Conservation (phyloP, 345 rosid genomes). For the Eucalyptus sp. region DNA sequence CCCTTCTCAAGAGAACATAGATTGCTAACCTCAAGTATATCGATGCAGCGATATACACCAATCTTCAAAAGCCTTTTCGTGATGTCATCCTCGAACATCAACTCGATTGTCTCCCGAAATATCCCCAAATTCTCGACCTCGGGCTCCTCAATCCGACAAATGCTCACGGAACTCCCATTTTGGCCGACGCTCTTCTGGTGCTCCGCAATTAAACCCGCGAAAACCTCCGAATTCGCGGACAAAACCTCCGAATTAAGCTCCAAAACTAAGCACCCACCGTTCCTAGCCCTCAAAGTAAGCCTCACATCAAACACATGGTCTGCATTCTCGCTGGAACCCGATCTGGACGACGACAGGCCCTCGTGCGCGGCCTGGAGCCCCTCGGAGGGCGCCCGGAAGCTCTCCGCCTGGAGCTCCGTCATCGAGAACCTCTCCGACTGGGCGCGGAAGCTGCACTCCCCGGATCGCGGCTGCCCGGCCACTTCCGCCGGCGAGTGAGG, state of each 20-base stretch:
- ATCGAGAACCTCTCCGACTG: conserved; percentile 7
- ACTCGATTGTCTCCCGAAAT: conserved; percentile 68
- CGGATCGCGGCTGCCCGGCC: conserved; percentile 17
- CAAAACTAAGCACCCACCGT: conserved; percentile 53
- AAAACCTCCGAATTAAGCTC: conserved; percentile 65
- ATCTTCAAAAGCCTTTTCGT: conserved; percentile 39
- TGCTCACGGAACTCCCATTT: conserved; percentile 10
- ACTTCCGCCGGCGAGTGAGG: conserved; percentile 3
- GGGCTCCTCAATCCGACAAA: conserved; percentile 65
- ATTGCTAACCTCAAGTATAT: conserved; percentile 66
- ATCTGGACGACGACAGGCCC: neutral
- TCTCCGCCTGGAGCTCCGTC: conserved; percentile 19
- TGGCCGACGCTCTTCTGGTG: conserved; percentile 2
- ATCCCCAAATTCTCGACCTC: conserved; percentile 76
- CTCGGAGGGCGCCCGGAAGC: conserved; percentile 24
- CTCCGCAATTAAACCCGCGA: conserved; percentile 37
- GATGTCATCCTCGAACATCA: conserved; percentile 77
- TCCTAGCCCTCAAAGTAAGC: conserved; percentile 58
- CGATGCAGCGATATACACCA: conserved; percentile 67
- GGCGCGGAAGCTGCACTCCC: conserved; percentile 15
- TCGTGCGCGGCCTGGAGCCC: conserved; percentile 12
- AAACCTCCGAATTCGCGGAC: conserved; percentile 50
- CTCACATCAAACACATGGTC: conserved; percentile 44
- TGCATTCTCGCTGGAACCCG: conserved; percentile 6
- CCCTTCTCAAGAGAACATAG: neutral